Evolutionary conservation across 2,329 filamentous ascomycete genomes (phyloP).

Genomic region (Penicillium sp.): DNA sequence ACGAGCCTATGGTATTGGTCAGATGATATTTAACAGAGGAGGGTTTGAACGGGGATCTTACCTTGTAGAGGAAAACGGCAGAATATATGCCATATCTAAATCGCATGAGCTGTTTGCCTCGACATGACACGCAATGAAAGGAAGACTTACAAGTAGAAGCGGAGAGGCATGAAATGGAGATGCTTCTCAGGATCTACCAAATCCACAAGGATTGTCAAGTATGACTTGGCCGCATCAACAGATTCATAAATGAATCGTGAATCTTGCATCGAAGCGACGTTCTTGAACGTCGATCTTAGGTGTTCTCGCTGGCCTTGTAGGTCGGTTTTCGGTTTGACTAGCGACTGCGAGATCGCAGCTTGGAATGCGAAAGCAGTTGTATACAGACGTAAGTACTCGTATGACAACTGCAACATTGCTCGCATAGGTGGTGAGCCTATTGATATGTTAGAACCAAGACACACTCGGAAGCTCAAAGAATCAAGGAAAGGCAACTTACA

Average conservation of each 20-base stretch:
- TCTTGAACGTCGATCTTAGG: constrained; percentile 49
- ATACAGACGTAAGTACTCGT: constrained; percentile 71
- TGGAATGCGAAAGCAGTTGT: constrained; percentile 76
- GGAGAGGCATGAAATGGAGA: constrained; percentile 63
- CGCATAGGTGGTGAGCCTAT: constrained; percentile 65
- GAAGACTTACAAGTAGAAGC: constrained; percentile 56
- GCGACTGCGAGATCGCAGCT: constrained; percentile 60
- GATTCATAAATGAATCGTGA: constrained; percentile 67
- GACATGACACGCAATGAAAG: neutral
- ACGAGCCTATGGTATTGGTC: constrained; percentile 44
- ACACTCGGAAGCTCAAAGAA: neutral
- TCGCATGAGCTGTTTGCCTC: constrained; percentile 12
- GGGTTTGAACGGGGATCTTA: constrained; percentile 23
- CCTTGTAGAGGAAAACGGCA: constrained; percentile 66
- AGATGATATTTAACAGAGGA: neutral
- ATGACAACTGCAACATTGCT: constrained; percentile 66
- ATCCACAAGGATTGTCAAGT: constrained; percentile 60
- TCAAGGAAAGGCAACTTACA: constrained; percentile 47
- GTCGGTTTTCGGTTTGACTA: constrained; percentile 42
- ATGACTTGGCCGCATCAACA: constrained; percentile 62
- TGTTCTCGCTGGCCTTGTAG: constrained; percentile 41
- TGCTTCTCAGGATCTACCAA: constrained; percentile 59
- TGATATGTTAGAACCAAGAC: constrained; percentile 12
- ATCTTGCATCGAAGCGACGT: constrained; percentile 61
- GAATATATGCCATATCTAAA: constrained; percentile 57